Base-by-base conservation (phyloP, 345 rosid species). In the Boechera retrofracta region DNA sequence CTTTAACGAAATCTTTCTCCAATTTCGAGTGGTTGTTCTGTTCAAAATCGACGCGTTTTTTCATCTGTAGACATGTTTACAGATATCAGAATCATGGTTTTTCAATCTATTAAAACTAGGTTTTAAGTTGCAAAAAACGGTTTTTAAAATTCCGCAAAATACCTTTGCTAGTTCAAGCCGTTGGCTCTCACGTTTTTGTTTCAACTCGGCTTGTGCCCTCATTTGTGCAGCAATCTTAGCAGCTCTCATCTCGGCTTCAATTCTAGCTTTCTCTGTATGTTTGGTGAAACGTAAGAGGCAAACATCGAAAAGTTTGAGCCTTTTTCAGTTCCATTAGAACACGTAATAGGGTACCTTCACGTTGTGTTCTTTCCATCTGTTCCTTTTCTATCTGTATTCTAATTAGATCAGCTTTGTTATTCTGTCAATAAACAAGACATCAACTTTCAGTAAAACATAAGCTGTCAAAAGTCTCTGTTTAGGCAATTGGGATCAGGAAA, bases 221-320 rank as follows among this genome's bases (percentile, higher is more conserved):
- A 49, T 77, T 64, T 69, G 78, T 3, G 82, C 53, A 53, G 94
- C 91, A 67, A 82, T 83, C 85, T 81, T 85, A 31, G 93, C 91
- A 36, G 89, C 93, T 83, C 67, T 77, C 12, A 91, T 87, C 74
- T 86, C 88, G 2, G 95, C 92, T 81, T 89, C 97, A 59, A 90
- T 89, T 79, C 80, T 85, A 13, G 88, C 87, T 69, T 80, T 88
- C 79, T 94, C 97, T 94, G 89, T 68, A 80, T 3, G 10, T 64
- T 63, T 44, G 0, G 1, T n/a, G 31, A 57, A 48, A 65, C 10
- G 6, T 28, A 64, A 72, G 32, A 49, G 63, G 16, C 28, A 31
- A 69, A 48, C 6, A 45, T 24, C 5, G 6, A 35, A 48, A 38
- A 49, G 16, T 49, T 26, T 33, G 10, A 63, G 58, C 16, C 3